phyloP scores from a whole-genome alignment of 352 stramenopile genomes.

The Phytophthora litchii region DNA sequence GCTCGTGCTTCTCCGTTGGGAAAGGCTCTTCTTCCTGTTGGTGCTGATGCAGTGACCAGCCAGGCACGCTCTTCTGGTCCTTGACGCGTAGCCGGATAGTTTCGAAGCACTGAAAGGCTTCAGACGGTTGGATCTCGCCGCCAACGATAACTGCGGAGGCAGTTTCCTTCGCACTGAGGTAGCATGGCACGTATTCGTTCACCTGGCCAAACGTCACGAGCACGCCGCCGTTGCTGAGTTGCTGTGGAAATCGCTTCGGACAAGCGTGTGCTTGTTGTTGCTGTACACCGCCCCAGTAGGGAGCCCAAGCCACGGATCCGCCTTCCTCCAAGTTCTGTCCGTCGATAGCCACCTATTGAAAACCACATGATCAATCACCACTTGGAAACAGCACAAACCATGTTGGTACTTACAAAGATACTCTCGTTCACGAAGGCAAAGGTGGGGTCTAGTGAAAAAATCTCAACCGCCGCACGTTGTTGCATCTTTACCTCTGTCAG shows the following conservation, averaged over 20 bases:
- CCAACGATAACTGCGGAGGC: constrained; percentile 36
- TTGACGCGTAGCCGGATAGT: constrained; percentile 80
- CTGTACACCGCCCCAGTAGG: constrained; percentile 75
- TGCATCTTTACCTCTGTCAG: constrained; percentile 52
- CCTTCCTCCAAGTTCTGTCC: constrained; percentile 82
- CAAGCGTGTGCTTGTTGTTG: constrained; percentile 45
- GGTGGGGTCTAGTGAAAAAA: constrained; percentile 69
- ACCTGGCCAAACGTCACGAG: constrained; percentile 69
- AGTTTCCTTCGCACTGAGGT: constrained; percentile 45
- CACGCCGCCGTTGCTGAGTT: constrained; percentile 73
- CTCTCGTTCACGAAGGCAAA: constrained; percentile 85
- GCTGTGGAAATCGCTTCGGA: constrained; percentile 58
- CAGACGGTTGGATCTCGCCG: constrained; percentile 36
- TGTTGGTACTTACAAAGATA: constrained; percentile 65
- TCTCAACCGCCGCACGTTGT: constrained; percentile 60
- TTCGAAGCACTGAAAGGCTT: constrained; percentile 76
- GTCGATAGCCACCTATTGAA: constrained; percentile 71
- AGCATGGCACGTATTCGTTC: constrained; percentile 84
- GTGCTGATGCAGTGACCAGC: constrained; percentile 69
- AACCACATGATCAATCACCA: not conserved
- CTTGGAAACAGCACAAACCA: not conserved
- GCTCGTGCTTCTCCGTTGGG: constrained; percentile 37
- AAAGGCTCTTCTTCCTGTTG: constrained; percentile 30
- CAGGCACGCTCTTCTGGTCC: constrained; percentile 78
- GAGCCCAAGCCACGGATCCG: constrained; percentile 67